Evolutionary conservation across 2,329 filamentous ascomycete genomes (phyloP).

Genomic region (Chaetomiaceae sp.): DNA sequence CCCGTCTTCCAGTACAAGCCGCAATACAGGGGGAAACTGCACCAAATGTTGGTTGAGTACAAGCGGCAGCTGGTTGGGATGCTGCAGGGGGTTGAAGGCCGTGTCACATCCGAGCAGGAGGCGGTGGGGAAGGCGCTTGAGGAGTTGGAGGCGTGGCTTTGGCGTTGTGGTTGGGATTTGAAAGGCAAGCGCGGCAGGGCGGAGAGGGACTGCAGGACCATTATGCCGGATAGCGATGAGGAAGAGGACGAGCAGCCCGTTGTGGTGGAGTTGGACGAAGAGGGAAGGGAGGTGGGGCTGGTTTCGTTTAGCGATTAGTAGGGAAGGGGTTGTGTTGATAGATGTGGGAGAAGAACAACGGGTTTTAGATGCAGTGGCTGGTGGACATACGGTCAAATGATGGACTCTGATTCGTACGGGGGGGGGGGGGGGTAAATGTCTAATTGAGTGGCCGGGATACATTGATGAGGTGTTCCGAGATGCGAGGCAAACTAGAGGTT

Average conservation of each 20-base stretch:
- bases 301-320: slow-evolving; percentile 38
- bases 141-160: slow-evolving; percentile 45
- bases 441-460: too few species aligned
- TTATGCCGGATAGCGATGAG: slow-evolving; percentile 37
- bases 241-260: slow-evolving; percentile 51
- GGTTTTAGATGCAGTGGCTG: too few species aligned
- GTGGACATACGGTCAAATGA: too few species aligned
- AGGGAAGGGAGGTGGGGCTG: slow-evolving; percentile 48
- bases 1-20: slow-evolving; percentile 34
- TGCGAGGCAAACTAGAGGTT: too few species aligned
- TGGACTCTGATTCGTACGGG: too few species aligned
- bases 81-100: slow-evolving; percentile 35
- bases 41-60: slow-evolving; percentile 49
- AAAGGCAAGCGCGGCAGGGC: slow-evolving; percentile 31
- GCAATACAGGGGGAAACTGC: slow-evolving; percentile 35
- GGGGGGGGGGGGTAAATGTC: too few species aligned
- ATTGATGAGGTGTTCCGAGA: too few species aligned
- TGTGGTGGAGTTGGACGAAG: slow-evolving; percentile 49
- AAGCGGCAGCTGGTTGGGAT: slow-evolving; percentile 49
- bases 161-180: slow-evolving; percentile 53
- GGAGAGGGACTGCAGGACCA: slow-evolving; percentile 39
- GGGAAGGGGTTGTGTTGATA: too few species aligned
- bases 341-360: too few species aligned
- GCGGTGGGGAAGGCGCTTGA: slow-evolving; percentile 47
- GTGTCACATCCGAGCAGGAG: slow-evolving; percentile 38